These are phyloP conservation scores for Salmacisia buchloeana DNA, from an alignment of 1,284 basidiomycete species.

Conservation along the genomic window DNA sequence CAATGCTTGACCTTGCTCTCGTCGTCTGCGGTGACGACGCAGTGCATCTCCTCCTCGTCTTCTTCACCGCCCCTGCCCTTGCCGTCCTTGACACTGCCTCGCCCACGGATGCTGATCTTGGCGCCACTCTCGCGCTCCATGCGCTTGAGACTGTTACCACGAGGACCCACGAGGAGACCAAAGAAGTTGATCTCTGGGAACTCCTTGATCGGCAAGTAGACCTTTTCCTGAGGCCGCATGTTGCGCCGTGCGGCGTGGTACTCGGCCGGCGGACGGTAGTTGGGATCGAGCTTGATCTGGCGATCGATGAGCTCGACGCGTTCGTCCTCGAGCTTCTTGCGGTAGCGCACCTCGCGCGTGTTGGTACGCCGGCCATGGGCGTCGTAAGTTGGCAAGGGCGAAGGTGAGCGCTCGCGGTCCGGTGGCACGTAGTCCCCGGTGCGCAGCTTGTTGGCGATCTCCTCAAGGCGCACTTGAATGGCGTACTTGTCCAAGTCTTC, in stretches of 20 bases:
- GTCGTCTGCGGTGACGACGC: constrained; percentile 86
- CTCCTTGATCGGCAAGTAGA: constrained; percentile 98
- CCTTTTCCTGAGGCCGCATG: constrained; percentile 73
- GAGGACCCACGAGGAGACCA: constrained; percentile 91
- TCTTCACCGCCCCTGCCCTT: constrained; percentile 83
- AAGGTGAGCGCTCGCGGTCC: constrained; percentile 87
- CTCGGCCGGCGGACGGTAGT: constrained; percentile 90
- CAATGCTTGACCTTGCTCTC: constrained; percentile 86
- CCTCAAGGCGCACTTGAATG: constrained; percentile 67
- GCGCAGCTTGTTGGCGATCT: constrained; percentile 89
- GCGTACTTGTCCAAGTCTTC: constrained; percentile 48
- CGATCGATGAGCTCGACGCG: constrained; percentile 86
- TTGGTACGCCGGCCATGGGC: constrained; percentile 93
- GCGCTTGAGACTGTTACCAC: constrained; percentile 97
- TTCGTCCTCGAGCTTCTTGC: constrained; percentile 96
- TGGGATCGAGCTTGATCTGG: constrained; percentile 94
- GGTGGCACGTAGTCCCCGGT: constrained; percentile 93
- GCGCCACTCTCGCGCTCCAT: constrained; percentile 98
- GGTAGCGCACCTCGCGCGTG: constrained; percentile 94
- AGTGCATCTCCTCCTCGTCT: constrained; percentile 98
- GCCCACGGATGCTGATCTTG: constrained; percentile 96
- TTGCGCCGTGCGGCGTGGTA: constrained; percentile 79
- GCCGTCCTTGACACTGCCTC: constrained; percentile 97
- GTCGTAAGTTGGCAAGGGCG: constrained; percentile 95
- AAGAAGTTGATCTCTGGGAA: constrained; percentile 99